phyloP scores from a whole-genome alignment of 2,329 filamentous ascomycete species.

The Fusarium oligoseptatum region DNA sequence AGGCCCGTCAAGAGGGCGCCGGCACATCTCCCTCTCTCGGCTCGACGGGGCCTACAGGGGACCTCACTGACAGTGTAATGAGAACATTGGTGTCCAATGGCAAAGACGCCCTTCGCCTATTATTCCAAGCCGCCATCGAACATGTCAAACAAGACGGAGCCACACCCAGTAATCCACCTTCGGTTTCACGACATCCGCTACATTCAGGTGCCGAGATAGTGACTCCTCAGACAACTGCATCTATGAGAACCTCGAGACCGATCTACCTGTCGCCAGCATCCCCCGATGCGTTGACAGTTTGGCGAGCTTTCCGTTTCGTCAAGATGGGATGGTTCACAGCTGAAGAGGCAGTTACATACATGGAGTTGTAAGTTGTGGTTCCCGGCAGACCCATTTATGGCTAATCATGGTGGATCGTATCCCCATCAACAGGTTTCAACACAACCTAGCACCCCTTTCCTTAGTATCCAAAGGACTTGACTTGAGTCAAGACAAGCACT shows the following conservation, averaged over 20 bases:
- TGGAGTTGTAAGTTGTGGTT: slow-evolving; percentile 57
- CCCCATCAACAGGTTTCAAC: slow-evolving; percentile 8
- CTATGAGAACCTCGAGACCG: neutral
- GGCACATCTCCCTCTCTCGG: slow-evolving; percentile 1
- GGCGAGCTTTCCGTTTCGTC: slow-evolving; percentile 58
- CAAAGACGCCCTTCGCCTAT: slow-evolving; percentile 65
- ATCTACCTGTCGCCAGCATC: slow-evolving; percentile 3
- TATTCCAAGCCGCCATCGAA: slow-evolving; percentile 60
- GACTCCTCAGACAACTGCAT: neutral
- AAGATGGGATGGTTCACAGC: slow-evolving; percentile 69
- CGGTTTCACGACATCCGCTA: neutral
- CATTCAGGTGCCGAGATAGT: neutral
- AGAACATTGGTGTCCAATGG: slow-evolving; percentile 65
- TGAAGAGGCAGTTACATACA: slow-evolving; percentile 64
- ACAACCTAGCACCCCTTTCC: slow-evolving; percentile 53
- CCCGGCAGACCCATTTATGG: neutral
- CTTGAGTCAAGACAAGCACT: slow-evolving; percentile 61
- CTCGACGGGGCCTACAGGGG: neutral
- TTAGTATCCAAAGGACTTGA: slow-evolving; percentile 65
- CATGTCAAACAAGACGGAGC: slow-evolving; percentile 5
- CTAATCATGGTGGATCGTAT: neutral
- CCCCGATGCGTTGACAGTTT: slow-evolving; percentile 19
- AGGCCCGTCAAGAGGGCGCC: neutral
- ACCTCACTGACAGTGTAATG: slow-evolving; percentile 49
- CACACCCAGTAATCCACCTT: neutral